These are phyloP conservation scores for Candida jianshihensis DNA, from an alignment of 805 yeast genomes.

Conservation along the genomic window DNA sequence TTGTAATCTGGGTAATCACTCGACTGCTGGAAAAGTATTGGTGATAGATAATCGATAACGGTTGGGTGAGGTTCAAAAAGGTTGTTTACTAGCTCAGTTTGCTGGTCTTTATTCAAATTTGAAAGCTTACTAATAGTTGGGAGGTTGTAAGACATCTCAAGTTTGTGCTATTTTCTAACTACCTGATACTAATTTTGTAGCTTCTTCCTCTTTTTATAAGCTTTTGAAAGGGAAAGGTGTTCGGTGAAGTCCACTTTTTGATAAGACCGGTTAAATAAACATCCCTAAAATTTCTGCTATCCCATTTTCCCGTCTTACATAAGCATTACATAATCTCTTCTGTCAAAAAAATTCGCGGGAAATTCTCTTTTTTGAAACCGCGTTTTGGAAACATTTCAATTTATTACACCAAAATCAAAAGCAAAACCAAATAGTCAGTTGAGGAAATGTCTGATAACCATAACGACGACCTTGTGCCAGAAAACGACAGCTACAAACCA, in stretches of 20 bases:
- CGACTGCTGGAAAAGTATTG: constrained; percentile 4
- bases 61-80: constrained; percentile 20
- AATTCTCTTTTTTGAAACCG: no score
- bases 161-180: background rate
- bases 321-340: background rate
- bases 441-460: background rate
- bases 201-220: no score
- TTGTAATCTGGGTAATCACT: constrained; percentile 6
- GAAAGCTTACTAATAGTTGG: constrained; percentile 26
- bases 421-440: background rate
- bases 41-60: constrained; percentile 14
- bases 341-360: no score
- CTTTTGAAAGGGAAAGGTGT: background rate
- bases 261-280: background rate
- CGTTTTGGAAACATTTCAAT: no score
- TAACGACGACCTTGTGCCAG: constrained; percentile 55
- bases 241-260: background rate
- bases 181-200: no score
- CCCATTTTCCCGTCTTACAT: background rate
- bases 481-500: constrained; percentile 49
- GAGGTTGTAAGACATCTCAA: constrained; percentile 17
- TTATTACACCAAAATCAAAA: background rate
- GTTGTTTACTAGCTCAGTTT: constrained; percentile 35
- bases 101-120: constrained; percentile 19
- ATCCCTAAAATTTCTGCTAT: background rate